Base-by-base conservation (phyloP, 495 filamentous ascomycete genomes). In the Penicillium pulvis region DNA sequence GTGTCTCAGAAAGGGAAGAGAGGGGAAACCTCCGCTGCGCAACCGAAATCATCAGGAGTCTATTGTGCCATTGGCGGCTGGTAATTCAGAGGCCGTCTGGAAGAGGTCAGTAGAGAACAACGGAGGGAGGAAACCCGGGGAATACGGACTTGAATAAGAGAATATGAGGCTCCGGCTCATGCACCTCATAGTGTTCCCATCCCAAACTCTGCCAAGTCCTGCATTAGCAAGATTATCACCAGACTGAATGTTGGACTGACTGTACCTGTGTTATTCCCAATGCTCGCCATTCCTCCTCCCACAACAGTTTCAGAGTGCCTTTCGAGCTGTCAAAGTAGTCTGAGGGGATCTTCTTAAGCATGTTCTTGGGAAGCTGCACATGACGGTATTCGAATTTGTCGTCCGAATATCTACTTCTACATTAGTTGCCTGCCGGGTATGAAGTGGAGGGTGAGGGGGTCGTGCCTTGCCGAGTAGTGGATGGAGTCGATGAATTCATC, bases 171-270 rank as follows among this genome's bases (percentile, higher is more conserved):
- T 98, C 94, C 36, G 94, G 94, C 73, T 97, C 95, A 70, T 98
- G 94, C 53, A 98, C 94, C 74, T 98, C 94, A 63, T 98, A 98
- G 75, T 98, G 94, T 69, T 97, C 93, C 94, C 94, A 98, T 26
- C 94, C 94, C 61, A 98, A 78, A 73, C 95, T 98, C 92, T 98
- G 59, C 17, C 12, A 43, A 44, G 0, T 53, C 24, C 3, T 24
- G 28, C 26, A 28, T 49, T 17, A 49, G 46, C 14, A n/a, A 16
- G 6, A 30, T 41, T 19, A 11, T 53, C 23, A n/a, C 10, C 14
- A n/a, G n/a, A 41, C 50, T 36, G 20, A 42, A 28, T 12, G 3
- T 8, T 20, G 8, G 8, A 24, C 11, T n/a, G 28, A 57, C 58
- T 78, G 39, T 72, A 94, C 92, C 85, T 97, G 93, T 60, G 93